phyloP scores from a whole-genome alignment of 805 yeast genomes.

The Nakazawaea siamensis region DNA sequence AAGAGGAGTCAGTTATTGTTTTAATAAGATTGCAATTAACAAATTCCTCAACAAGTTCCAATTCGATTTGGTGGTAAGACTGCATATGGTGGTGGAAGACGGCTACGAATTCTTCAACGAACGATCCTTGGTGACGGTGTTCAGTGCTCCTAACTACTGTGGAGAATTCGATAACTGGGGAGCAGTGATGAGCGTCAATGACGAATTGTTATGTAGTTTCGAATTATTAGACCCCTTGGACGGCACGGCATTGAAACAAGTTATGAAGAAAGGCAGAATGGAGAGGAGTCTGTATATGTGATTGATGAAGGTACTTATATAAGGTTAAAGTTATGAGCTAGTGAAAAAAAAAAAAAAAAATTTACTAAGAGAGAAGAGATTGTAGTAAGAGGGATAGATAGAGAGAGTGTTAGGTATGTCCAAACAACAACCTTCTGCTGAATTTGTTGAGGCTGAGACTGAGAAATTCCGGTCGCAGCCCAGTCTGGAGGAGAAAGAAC shows the following conservation, averaged over 20 bases:
- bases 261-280: constrained; percentile 87
- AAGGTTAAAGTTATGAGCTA: not conserved
- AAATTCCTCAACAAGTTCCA: constrained; percentile 68
- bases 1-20: constrained; percentile 77
- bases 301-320: not conserved
- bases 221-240: constrained; percentile 92
- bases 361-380: not conserved
- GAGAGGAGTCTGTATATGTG: constrained; percentile 46
- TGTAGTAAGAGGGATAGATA: not conserved
- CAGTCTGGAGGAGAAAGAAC: constrained; percentile 56
- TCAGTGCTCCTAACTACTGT: constrained; percentile 70
- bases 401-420: not conserved
- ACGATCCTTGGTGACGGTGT: constrained; percentile 62
- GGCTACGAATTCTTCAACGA: constrained; percentile 75
- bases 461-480: constrained; percentile 18
- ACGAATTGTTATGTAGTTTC: constrained; percentile 85
- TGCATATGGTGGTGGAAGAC: constrained; percentile 84
- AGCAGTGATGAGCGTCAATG: constrained; percentile 95
- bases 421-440: constrained; percentile 19
- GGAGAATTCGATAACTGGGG: constrained; percentile 95
- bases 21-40: constrained; percentile 71
- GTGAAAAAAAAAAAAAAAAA: too few species aligned
- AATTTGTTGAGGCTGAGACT: constrained; percentile 21
- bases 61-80: constrained; percentile 75
- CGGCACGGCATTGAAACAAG: constrained; percentile 85